These are phyloP conservation scores for Fusarium austroafricanum DNA, from an alignment of 2,329 filamentous ascomycete species.

Conservation along the genomic window DNA sequence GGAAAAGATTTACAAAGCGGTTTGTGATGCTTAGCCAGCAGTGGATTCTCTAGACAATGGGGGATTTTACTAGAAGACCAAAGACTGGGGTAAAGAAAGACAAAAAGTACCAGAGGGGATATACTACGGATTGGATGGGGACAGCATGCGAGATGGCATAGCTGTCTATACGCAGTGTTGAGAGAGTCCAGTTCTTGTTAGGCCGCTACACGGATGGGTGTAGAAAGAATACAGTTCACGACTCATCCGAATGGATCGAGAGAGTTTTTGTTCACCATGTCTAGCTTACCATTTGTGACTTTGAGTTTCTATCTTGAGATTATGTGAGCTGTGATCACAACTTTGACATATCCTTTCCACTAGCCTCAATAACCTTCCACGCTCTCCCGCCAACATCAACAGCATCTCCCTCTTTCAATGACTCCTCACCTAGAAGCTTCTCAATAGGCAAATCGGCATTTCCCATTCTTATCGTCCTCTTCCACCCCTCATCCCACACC, in stretches of 20 bases:
- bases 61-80: conserved; percentile 17
- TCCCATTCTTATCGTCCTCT: conserved; percentile 52
- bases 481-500: conserved; percentile 58
- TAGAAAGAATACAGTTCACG: conserved; percentile 21
- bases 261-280: background rate
- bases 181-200: conserved; percentile 9
- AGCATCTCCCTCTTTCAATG: conserved; percentile 26
- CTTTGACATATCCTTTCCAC: background rate
- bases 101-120: background rate
- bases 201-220: conserved; percentile 2
- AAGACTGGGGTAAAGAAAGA: conserved; percentile 18
- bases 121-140: background rate
- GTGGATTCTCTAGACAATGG: conserved; percentile 23
- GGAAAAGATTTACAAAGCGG: conserved; percentile 4
- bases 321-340: background rate
- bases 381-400: conserved; percentile 42
- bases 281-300: background rate
- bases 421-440: conserved; percentile 29
- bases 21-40: conserved; percentile 8
- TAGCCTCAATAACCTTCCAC: conserved; percentile 53
- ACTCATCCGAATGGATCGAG: conserved; percentile 15
- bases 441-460: conserved; percentile 50
- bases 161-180: background rate
- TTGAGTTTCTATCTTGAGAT: background rate
- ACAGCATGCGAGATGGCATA: conserved; percentile 4